Conservation (phyloP, 768 basidiomycete genomes). For the Mycena sanguinolenta region DNA sequence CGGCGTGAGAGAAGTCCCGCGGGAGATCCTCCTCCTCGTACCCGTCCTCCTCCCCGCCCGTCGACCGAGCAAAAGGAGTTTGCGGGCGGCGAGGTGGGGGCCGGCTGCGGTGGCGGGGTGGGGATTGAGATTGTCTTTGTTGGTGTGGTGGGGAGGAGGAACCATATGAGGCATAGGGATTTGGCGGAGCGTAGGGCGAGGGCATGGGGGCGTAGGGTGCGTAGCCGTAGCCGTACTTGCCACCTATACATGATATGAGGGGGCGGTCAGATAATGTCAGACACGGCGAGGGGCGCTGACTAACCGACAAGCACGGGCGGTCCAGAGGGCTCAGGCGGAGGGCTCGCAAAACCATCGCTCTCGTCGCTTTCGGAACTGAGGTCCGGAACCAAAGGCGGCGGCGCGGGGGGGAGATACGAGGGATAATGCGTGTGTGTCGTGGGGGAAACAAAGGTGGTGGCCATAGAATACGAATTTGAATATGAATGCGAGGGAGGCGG, state of each 20-base stretch:
- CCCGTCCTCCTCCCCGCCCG: conserved; percentile 19
- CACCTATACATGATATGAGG: background rate
- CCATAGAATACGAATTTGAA: background rate
- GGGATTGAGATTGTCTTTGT: no score
- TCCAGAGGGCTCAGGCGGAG: conserved; percentile 47
- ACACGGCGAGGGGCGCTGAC: background rate
- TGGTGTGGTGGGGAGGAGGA: background rate
- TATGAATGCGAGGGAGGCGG: background rate
- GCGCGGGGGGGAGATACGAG: conserved; percentile 34
- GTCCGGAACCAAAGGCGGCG: conserved; percentile 71
- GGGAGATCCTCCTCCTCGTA: conserved; percentile 37
- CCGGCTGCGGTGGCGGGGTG: background rate
- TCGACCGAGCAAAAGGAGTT: conserved; percentile 1
- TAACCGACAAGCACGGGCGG: background rate
- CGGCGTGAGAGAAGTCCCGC: conserved; percentile 13
- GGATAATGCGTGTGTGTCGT: background rate
- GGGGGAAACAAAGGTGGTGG: background rate
- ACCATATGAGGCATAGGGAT: no score
- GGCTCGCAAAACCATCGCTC: conserved; percentile 64
- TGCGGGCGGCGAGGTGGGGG: conserved; percentile 10
- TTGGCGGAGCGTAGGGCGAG: background rate
- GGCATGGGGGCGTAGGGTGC: conserved; percentile 6
- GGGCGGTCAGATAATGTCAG: background rate
- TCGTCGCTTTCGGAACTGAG: conserved; percentile 75
- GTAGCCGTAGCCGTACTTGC: conserved; percentile 6